Evolutionary conservation across 208 protist species (phyloP).

Genomic region (Trypanosoma lewisi): DNA sequence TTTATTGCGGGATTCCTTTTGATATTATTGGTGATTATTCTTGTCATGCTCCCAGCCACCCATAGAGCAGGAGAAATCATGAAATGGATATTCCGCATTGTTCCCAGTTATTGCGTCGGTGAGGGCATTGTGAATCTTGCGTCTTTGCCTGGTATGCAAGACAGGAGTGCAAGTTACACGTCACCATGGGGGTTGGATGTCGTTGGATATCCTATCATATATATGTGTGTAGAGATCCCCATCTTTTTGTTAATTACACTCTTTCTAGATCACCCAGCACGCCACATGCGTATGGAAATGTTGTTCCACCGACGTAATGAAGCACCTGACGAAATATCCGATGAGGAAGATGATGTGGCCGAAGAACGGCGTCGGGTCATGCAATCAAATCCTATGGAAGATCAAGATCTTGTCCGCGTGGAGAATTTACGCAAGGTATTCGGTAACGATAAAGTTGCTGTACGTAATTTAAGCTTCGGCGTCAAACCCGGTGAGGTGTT

Average conservation of each 20-base stretch:
- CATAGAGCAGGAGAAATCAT: slow-evolving; percentile 37
- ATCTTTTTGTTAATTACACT: slow-evolving; percentile 61
- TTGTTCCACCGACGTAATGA: slow-evolving; percentile 18
- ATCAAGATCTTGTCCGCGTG: slow-evolving; percentile 55
- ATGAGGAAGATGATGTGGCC: slow-evolving; percentile 34
- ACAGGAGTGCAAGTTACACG: slow-evolving; percentile 19
- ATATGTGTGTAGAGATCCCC: slow-evolving; percentile 58
- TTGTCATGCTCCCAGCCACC: slow-evolving; percentile 40
- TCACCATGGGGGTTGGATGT: slow-evolving; percentile 44
- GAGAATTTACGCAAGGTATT: slow-evolving; percentile 62
- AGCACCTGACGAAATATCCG: slow-evolving; percentile 28
- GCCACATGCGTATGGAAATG: slow-evolving; percentile 26
- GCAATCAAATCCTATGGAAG: neutral
- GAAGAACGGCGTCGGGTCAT: slow-evolving; percentile 7
- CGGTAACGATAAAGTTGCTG: slow-evolving; percentile 61
- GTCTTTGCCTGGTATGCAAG: slow-evolving; percentile 13
- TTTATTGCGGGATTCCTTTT: slow-evolving; percentile 82
- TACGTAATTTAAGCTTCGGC: slow-evolving; percentile 67
- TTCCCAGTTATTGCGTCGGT: slow-evolving; percentile 73
- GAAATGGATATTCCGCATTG: slow-evolving; percentile 56
- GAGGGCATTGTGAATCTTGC: slow-evolving; percentile 77
- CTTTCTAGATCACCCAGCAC: slow-evolving; percentile 59
- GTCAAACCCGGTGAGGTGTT: slow-evolving; percentile 77
- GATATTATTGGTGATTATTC: slow-evolving; percentile 51
- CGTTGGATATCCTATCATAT: slow-evolving; percentile 52